Conservation (phyloP, 257 asterid genomes). For the Plectranthus barbatus region DNA sequence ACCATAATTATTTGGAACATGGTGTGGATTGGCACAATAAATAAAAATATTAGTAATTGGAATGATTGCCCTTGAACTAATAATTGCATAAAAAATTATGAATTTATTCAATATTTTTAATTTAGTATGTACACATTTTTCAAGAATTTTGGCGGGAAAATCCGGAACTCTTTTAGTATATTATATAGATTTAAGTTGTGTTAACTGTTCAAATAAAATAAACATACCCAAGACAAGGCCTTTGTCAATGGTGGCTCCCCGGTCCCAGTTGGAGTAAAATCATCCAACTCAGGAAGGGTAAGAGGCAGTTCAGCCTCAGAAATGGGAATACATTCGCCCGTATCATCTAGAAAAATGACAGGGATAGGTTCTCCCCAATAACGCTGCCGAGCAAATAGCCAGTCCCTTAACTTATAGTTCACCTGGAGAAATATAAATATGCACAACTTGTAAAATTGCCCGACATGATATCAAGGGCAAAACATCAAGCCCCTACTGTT, state of each 20-base stretch:
- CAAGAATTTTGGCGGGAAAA: too few relatives aligned
- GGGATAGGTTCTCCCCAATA: conserved; percentile 99
- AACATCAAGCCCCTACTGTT: not conserved
- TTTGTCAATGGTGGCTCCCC: conserved; percentile 96
- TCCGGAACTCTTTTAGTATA: too few relatives aligned
- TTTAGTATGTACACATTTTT: too few relatives aligned
- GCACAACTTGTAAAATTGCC: not conserved
- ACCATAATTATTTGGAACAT: too few relatives aligned
- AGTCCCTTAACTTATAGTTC: conserved; percentile 86
- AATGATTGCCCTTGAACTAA: too few relatives aligned
- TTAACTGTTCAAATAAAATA: conserved; percentile 7
- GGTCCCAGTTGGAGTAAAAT: conserved; percentile 92
- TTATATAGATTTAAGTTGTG: not conserved
- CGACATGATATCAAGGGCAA: not conserved
- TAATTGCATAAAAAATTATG: too few relatives aligned
- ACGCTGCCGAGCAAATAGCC: conserved; percentile 98
- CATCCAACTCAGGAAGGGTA: conserved; percentile 89
- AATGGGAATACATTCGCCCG: conserved; percentile 67
- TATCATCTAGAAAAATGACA: conserved; percentile 55
- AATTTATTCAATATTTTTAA: too few relatives aligned
- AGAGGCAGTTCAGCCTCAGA: conserved; percentile 90
- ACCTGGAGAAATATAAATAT: conserved; percentile 42
- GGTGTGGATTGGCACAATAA: too few relatives aligned
- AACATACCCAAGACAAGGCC: conserved; percentile 83
- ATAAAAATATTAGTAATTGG: too few relatives aligned